These are phyloP conservation scores for Xerocomellus intermedius DNA, from an alignment of 768 basidiomycete species.

Conservation along the genomic window DNA sequence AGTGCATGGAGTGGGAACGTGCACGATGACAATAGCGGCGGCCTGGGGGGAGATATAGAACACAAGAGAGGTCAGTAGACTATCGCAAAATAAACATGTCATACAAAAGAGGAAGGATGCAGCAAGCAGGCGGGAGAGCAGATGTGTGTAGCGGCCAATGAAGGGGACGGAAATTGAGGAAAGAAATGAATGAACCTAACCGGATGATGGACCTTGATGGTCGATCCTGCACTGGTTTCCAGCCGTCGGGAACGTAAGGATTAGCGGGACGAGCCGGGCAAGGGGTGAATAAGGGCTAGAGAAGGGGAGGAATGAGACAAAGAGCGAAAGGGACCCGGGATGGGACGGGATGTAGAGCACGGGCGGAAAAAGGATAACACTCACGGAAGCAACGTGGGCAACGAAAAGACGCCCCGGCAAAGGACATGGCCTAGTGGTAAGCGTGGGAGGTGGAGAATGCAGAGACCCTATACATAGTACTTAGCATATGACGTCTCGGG, in stretches of 20 bases:
- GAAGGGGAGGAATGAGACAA: neutral
- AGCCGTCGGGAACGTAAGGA: neutral
- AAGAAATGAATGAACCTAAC: slow-evolving; percentile 29
- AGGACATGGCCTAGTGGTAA: neutral
- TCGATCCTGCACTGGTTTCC: slow-evolving; percentile 18
- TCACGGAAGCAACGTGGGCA: slow-evolving; percentile 25
- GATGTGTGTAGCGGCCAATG: neutral
- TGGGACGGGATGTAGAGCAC: neutral
- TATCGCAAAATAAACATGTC: slow-evolving; percentile 15
- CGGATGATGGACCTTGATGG: slow-evolving; percentile 18
- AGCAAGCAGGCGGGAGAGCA: slow-evolving; percentile 2
- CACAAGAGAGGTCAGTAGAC: slow-evolving; percentile 10
- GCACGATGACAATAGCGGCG: slow-evolving; percentile 11
- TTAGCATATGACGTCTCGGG: slow-evolving; percentile 15
- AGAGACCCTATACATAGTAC: slow-evolving; percentile 3
- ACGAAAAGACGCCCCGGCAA: slow-evolving; percentile 1
- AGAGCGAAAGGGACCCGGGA: neutral
- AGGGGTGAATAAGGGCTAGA: neutral
- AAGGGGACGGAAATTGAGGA: slow-evolving; percentile 13
- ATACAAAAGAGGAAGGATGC: slow-evolving; percentile 9
- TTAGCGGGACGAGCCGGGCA: neutral
- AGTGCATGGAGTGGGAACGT: slow-evolving; percentile 20
- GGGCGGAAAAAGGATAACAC: slow-evolving; percentile 6
- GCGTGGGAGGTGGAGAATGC: slow-evolving; percentile 20
- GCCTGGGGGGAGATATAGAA: slow-evolving; percentile 18